phyloP scores from a whole-genome alignment of 2,329 filamentous ascomycete genomes.

The Trichoderma guizhouense region DNA sequence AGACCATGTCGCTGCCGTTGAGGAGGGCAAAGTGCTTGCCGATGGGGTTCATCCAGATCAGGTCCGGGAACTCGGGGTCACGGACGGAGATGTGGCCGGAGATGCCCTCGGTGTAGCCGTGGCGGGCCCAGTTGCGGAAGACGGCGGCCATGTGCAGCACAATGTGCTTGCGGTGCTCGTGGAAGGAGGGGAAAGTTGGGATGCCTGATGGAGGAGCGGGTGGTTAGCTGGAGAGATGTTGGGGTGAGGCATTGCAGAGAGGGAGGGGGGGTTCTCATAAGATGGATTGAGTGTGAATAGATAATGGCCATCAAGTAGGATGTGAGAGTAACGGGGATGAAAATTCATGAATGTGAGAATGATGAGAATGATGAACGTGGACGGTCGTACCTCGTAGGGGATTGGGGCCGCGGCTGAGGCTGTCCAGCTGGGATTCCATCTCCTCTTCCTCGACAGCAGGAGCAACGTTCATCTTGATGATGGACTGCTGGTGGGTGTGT shows the following conservation, averaged over 20 bases:
- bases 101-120: conserved; percentile 31
- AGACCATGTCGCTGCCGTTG: conserved; percentile 65
- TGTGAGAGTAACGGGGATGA: neutral
- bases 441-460: conserved; percentile 12
- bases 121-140: conserved; percentile 40
- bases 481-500: neutral
- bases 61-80: conserved; percentile 58
- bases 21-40: conserved; percentile 65
- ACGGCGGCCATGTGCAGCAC: conserved; percentile 62
- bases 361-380: neutral
- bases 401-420: conserved; percentile 26
- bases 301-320: neutral
- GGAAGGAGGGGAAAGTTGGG: conserved; percentile 39
- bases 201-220: conserved; percentile 33
- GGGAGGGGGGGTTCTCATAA: neutral
- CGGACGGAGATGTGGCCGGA: conserved; percentile 62
- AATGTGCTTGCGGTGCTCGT: conserved; percentile 57
- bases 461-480: conserved; percentile 13
- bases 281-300: neutral
- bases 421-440: conserved; percentile 21
- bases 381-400: conserved; percentile 22
- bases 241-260: neutral
- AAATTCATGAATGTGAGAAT: neutral
- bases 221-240: neutral
- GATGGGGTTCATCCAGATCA: conserved; percentile 70